Evolutionary conservation across 768 basidiomycete genomes (phyloP), one percentile per base, ranked within the genome.

Genomic region (Austroboletus eburneus): DNA sequence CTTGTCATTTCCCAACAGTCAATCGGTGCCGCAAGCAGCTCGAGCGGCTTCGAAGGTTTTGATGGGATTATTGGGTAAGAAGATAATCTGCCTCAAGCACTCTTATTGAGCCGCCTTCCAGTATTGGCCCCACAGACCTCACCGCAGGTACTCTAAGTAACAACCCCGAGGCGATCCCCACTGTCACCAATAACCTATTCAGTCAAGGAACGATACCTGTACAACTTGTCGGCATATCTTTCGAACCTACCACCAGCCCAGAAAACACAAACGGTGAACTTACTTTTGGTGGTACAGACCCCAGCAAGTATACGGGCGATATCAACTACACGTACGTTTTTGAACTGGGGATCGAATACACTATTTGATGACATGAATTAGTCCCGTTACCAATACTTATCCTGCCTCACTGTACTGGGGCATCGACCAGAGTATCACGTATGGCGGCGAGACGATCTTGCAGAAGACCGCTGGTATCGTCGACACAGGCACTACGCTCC

Each of bases 51-150:
- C 56, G 27, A 27, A 27, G 76, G 73, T 32, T 70, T 78, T 18
- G 84, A 85, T 53, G 83, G 83, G 10, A 84, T 86, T 50, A 51
- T 85, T 18, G 83, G 83, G 80, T 83, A 62, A 25, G 70, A 54
- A 17, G 14, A 9, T 20, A 2, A 25, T 46, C 17, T 24, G 25
- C 4, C 12, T 34, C 17, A 30, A 36, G 29, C 9, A 38, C 27
- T 27, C 20, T 30, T 18, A 35, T 32, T 17, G 12, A 32, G 24
- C 36, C 17, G 17, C 21, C 36, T 46, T 18, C n/a, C 17, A 85
- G 82, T 14, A 75, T 86, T 48, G 85, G 84, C 18, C 85, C 85
- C 18, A 63, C 66, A 12, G 72, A 64, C 43, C 69, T 85, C 39
- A 85, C 84, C 1, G 10, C 64, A 40, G 76, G 72, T 58, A 64